Conservation (phyloP, 805 yeast species). For the Schwanniomyces occidentalis region DNA sequence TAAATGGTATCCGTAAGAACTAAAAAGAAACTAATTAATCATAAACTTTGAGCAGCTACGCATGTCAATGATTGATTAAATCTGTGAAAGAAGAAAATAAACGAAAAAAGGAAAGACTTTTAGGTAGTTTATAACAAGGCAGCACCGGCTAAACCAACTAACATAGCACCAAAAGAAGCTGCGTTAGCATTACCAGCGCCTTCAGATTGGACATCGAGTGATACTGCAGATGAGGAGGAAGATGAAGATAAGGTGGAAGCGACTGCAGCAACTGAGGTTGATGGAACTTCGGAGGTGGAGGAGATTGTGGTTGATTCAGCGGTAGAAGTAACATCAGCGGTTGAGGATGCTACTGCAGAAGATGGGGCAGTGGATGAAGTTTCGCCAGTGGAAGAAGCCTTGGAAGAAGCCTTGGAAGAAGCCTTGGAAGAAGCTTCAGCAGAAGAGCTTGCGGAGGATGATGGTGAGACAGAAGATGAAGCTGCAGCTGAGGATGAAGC, state of each 20-base stretch:
- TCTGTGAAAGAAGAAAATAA: neutral
- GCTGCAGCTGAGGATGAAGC: constrained; percentile 32
- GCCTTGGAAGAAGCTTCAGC: constrained; percentile 18
- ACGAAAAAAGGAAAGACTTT: neutral
- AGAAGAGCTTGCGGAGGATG: constrained; percentile 18
- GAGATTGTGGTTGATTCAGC: constrained; percentile 18
- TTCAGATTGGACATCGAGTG: constrained; percentile 22
- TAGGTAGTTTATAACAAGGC: constrained; percentile 24
- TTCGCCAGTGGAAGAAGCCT: constrained; percentile 15
- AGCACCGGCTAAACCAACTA: constrained; percentile 42
- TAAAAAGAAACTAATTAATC: too few relatives aligned
- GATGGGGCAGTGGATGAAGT: constrained; percentile 13
- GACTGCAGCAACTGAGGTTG: constrained; percentile 19
- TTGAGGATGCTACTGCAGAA: constrained; percentile 20
- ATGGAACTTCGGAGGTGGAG: constrained; percentile 17
- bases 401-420: constrained; percentile 13
- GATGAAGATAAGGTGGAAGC: constrained; percentile 12
- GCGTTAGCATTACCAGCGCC: constrained; percentile 28
- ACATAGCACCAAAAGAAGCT: constrained; percentile 34
- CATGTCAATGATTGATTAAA: too few relatives aligned
- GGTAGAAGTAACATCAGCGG: constrained; percentile 12
- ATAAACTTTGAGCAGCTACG: too few relatives aligned
- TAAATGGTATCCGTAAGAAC: too few relatives aligned
- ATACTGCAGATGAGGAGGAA: constrained; percentile 12
- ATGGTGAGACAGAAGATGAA: constrained; percentile 19